phyloP scores from a whole-genome alignment of 495 filamentous ascomycete species.

The Astrothelium macrocarpum region DNA sequence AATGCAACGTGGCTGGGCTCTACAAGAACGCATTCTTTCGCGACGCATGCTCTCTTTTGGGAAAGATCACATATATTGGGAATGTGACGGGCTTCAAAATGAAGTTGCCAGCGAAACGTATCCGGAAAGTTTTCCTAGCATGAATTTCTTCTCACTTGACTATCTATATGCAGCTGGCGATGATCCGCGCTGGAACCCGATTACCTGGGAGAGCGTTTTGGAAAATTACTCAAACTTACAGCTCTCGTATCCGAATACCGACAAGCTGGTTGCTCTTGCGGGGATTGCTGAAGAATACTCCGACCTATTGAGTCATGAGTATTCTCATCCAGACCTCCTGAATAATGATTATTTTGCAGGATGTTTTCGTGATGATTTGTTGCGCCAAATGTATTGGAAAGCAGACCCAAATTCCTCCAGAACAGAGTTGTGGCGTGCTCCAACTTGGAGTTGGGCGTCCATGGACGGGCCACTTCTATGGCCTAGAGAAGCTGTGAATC shows the following conservation, averaged over 20 bases:
- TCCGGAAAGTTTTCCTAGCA: not conserved
- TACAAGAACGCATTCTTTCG: constrained; percentile 19
- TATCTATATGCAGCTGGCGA: too few relatives aligned
- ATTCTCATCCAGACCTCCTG: too few relatives aligned
- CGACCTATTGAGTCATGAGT: not conserved
- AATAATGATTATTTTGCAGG: not conserved
- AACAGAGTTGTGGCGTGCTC: not conserved
- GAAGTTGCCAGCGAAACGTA: not conserved
- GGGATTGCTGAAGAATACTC: not conserved
- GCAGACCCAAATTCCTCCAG: not conserved
- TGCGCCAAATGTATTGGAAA: not conserved
- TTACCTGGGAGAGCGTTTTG: too few relatives aligned
- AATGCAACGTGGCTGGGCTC: constrained; percentile 15
- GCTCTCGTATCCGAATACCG: not conserved
- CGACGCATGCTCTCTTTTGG: constrained; percentile 17
- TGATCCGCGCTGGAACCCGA: too few relatives aligned
- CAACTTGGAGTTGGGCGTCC: not conserved
- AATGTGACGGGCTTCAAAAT: constrained; percentile 2
- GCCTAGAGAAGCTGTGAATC: not conserved
- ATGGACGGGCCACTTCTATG: not conserved
- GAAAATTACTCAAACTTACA: not conserved
- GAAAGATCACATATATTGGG: constrained; percentile 14
- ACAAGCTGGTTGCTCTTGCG: not conserved
- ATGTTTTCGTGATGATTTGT: not conserved
- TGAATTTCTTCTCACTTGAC: not conserved